Evolutionary conservation across 1,284 basidiomycete species (phyloP).

Genomic region (Ganoderma sp.): DNA sequence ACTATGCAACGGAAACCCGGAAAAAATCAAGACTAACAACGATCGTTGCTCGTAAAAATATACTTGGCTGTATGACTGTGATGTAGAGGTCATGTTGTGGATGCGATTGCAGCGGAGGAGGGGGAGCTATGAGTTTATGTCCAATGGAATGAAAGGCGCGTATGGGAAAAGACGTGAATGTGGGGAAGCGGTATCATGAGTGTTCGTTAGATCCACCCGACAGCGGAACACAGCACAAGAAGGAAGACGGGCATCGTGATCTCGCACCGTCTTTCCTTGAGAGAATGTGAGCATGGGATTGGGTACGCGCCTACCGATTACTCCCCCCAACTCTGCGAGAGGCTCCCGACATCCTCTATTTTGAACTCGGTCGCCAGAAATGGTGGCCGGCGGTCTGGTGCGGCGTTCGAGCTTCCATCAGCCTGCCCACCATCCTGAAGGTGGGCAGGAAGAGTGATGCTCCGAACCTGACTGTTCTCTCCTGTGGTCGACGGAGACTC

Average conservation of each 20-base stretch:
- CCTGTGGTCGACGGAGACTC: conserved; percentile 20
- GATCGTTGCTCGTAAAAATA: conserved; percentile 15
- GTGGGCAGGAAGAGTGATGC: neutral
- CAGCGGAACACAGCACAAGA: conserved; percentile 5
- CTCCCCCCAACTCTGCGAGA: conserved; percentile 43
- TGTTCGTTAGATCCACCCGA: conserved; percentile 19
- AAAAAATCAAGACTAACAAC: conserved; percentile 15
- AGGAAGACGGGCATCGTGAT: neutral
- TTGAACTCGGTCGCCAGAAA: conserved; percentile 33
- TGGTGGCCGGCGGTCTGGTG: conserved; percentile 21
- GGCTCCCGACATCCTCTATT: conserved; percentile 39
- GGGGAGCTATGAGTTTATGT: conserved; percentile 17
- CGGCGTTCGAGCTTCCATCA: conserved; percentile 12
- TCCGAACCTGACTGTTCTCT: conserved; percentile 10
- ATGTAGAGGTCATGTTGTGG: conserved; percentile 1
- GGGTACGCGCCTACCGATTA: conserved; percentile 19
- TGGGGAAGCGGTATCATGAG: conserved; percentile 23
- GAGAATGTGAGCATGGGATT: neutral
- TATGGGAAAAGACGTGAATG: neutral
- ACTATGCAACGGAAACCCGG: conserved; percentile 22
- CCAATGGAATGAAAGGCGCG: conserved; percentile 9
- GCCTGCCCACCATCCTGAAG: conserved; percentile 10
- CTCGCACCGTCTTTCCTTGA: neutral
- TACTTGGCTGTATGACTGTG: conserved; percentile 13
- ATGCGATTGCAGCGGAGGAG: conserved; percentile 5